Evolutionary conservation across 257 asterid species (phyloP).

Genomic region (Primulina huaijiensis): DNA sequence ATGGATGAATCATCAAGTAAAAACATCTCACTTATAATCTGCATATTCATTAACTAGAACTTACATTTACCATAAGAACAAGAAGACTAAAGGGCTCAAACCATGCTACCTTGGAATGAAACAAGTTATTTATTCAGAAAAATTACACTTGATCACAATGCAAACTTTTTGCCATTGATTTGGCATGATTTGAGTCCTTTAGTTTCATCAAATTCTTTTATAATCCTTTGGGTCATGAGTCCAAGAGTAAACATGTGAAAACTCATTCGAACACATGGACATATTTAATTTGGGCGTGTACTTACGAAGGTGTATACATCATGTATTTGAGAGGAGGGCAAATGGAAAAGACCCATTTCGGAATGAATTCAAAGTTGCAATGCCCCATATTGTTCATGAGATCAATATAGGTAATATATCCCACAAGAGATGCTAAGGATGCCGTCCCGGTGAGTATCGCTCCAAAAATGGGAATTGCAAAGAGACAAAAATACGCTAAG

Average conservation of each 20-base stretch:
- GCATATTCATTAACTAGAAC: too few relatives aligned
- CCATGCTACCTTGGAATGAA: background rate
- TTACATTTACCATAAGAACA: too few relatives aligned
- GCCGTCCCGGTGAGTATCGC: constrained; percentile 30
- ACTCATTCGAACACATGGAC: background rate
- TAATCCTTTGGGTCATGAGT: background rate
- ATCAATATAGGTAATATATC: constrained; percentile 48
- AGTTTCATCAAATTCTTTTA: background rate
- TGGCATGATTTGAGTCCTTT: background rate
- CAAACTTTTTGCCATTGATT: background rate
- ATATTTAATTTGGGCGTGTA: constrained; percentile 3
- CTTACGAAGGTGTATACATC: constrained; percentile 67
- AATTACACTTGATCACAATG: background rate
- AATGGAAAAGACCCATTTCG: constrained; percentile 34
- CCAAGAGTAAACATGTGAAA: too few relatives aligned
- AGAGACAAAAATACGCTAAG: constrained; percentile 38
- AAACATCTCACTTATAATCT: too few relatives aligned
- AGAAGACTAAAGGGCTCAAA: background rate
- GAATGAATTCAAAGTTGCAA: constrained; percentile 64
- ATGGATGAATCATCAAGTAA: background rate
- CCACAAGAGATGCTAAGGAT: constrained; percentile 30
- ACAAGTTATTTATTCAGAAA: background rate
- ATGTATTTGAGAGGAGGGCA: constrained; percentile 62
- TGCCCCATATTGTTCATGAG: constrained; percentile 64
- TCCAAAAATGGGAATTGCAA: constrained; percentile 37